Percentiles rank a stretch among this genome's conserved stretches.
phyloP scores from a whole-genome alignment of 176 grass and related monocot genomes.

The Musa schizocarpa region DNA sequence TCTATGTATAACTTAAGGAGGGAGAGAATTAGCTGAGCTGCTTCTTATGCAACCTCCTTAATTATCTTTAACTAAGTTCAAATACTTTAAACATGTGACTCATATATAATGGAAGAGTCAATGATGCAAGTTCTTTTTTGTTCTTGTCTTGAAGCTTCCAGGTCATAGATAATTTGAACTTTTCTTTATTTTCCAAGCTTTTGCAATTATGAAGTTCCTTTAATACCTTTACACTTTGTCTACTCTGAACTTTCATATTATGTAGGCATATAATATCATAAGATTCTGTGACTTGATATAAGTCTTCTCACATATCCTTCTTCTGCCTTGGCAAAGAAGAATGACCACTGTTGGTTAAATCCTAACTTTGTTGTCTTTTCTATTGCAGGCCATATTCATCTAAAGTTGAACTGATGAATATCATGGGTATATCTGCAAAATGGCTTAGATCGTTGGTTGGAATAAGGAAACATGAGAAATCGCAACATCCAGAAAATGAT shows the following conservation, averaged over 20 bases:
- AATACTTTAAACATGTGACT: no score
- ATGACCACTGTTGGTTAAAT: neutral
- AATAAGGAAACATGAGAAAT: conserved; percentile 12
- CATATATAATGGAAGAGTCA: no score
- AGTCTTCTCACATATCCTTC: neutral
- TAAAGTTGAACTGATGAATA: neutral
- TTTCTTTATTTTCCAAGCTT: no score
- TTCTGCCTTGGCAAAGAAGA: neutral
- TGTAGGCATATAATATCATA: no score
- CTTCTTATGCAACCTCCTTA: no score
- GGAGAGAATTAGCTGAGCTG: no score
- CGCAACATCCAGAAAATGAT: neutral
- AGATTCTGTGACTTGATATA: neutral
- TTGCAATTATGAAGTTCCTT: neutral
- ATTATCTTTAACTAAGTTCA: no score
- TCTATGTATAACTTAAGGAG: no score
- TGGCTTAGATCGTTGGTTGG: conserved; percentile 12
- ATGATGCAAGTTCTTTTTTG: no score
- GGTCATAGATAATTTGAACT: no score
- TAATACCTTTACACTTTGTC: neutral
- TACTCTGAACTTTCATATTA: no score
- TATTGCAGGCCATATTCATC: neutral
- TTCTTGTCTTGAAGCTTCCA: no score
- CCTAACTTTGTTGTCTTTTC: neutral
- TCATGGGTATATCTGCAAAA: conserved; percentile 6